A percentile compares a stretch with the other conserved stretches of the same genome.
phyloP scores from a whole-genome alignment of 1,284 basidiomycete genomes.

The Lentinus polychrous region DNA sequence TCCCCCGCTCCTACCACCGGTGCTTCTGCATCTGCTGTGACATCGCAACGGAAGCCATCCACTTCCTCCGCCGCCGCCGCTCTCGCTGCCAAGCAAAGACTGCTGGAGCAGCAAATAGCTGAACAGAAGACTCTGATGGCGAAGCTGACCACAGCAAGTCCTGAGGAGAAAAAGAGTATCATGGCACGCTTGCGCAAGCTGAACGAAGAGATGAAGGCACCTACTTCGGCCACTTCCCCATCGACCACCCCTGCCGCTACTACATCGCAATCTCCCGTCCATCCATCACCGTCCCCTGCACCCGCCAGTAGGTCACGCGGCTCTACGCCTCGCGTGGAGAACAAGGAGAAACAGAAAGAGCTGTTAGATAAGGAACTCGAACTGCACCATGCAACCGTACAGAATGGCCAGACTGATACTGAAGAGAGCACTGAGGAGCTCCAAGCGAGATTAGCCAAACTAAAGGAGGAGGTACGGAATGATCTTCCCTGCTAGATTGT shows the following conservation, averaged over 20 bases:
- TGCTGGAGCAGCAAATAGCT: constrained; percentile 78
- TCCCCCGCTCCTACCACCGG: too few species aligned
- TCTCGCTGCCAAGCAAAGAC: constrained; percentile 67
- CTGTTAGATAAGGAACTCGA: constrained; percentile 73
- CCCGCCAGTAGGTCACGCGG: constrained; percentile 17
- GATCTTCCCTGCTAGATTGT: not conserved
- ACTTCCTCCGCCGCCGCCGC: constrained; percentile 34
- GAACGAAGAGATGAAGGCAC: constrained; percentile 70
- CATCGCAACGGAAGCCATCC: constrained; percentile 5
- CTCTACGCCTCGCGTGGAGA: constrained; percentile 30
- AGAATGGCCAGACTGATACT: constrained; percentile 26
- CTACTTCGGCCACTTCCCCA: constrained; percentile 14
- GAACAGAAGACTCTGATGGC: constrained; percentile 88
- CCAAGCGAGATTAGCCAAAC: constrained; percentile 72
- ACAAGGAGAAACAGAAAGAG: constrained; percentile 52
- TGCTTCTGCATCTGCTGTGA: constrained; percentile 6
- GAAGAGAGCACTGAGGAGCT: constrained; percentile 66
- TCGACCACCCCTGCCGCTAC: constrained; percentile 23
- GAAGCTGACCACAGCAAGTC: constrained; percentile 54
- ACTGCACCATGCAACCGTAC: constrained; percentile 39
- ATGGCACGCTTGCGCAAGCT: constrained; percentile 76
- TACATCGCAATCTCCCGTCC: constrained; percentile 15
- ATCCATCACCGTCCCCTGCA: constrained; percentile 10
- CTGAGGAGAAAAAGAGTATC: constrained; percentile 76
- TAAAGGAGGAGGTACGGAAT: constrained; percentile 70